phyloP scores from a whole-genome alignment of 1,284 basidiomycete species.

The Neonothopanus nambi region DNA sequence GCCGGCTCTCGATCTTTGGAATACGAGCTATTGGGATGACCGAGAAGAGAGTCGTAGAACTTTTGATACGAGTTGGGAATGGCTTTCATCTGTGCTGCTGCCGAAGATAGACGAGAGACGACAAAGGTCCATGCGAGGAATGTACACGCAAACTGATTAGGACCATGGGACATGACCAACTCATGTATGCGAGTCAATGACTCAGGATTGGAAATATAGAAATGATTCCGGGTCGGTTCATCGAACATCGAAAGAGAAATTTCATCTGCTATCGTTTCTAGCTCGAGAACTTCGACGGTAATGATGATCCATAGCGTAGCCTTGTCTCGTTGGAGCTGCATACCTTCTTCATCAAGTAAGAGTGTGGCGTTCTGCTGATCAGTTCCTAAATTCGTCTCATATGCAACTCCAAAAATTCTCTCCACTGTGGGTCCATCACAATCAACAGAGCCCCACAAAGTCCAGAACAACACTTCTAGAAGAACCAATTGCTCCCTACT shows the following conservation, averaged over 20 bases:
- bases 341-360: slow-evolving; percentile 75
- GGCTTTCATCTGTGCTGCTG: slow-evolving; percentile 45
- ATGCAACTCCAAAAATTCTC: slow-evolving; percentile 64
- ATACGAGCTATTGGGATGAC: slow-evolving; percentile 41
- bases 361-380: slow-evolving; percentile 65
- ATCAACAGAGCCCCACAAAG: slow-evolving; percentile 77
- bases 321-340: slow-evolving; percentile 64
- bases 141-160: slow-evolving; percentile 64
- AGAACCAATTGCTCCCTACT: slow-evolving; percentile 77
- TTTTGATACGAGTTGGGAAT: slow-evolving; percentile 52
- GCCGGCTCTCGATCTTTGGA: slow-evolving; percentile 57
- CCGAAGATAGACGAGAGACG: slow-evolving; percentile 57
- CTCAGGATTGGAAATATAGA: slow-evolving; percentile 59
- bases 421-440: slow-evolving; percentile 65
- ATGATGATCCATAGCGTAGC: slow-evolving; percentile 77
- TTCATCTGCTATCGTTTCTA: slow-evolving; percentile 71
- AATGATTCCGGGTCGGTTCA: slow-evolving; percentile 43
- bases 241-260: slow-evolving; percentile 53
- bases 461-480: slow-evolving; percentile 84
- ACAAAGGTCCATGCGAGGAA: slow-evolving; percentile 82
- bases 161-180: slow-evolving; percentile 55
- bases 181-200: slow-evolving; percentile 63
- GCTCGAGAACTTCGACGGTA: slow-evolving; percentile 76
- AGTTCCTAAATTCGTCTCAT: slow-evolving; percentile 66
- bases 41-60: slow-evolving; percentile 57